phyloP scores from a whole-genome alignment of 2,329 filamentous ascomycete genomes.

The Diaporthe nobilis region DNA sequence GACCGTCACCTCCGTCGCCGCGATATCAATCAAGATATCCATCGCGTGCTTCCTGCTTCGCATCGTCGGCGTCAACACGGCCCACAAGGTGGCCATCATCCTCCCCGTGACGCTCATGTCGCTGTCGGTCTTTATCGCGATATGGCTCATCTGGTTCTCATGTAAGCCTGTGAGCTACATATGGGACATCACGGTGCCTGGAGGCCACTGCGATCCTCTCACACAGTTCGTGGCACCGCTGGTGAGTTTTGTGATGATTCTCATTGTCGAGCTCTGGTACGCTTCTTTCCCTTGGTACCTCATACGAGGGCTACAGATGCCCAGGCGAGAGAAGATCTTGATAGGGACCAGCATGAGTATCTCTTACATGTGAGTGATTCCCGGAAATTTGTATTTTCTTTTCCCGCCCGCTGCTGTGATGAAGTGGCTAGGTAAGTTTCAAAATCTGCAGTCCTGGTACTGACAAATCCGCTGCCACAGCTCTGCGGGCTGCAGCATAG shows the following conservation, averaged over 20 bases:
- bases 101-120: constrained; percentile 32
- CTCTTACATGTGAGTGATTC: constrained; percentile 34
- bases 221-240: constrained; percentile 26
- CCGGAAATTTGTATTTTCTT: neutral
- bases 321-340: constrained; percentile 39
- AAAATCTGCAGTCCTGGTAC: neutral
- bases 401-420: too few relatives aligned
- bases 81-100: constrained; percentile 6
- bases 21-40: constrained; percentile 35
- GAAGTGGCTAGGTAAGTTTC: neutral
- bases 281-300: constrained; percentile 40
- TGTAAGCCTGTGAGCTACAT: constrained; percentile 36
- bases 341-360: constrained; percentile 41
- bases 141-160: constrained; percentile 36
- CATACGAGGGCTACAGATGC: constrained; percentile 33
- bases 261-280: constrained; percentile 37
- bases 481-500: constrained; percentile 37
- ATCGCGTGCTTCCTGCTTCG: constrained; percentile 38
- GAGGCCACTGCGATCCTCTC: constrained; percentile 4
- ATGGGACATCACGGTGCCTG: constrained; percentile 28
- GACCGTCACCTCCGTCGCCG: constrained; percentile 8
- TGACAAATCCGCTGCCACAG: neutral
- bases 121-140: neutral
- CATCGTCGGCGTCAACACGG: constrained; percentile 16
- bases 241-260: neutral